These are phyloP conservation scores for Acer campestre DNA, from an alignment of 345 rosid genomes.

Conservation along the genomic window DNA sequence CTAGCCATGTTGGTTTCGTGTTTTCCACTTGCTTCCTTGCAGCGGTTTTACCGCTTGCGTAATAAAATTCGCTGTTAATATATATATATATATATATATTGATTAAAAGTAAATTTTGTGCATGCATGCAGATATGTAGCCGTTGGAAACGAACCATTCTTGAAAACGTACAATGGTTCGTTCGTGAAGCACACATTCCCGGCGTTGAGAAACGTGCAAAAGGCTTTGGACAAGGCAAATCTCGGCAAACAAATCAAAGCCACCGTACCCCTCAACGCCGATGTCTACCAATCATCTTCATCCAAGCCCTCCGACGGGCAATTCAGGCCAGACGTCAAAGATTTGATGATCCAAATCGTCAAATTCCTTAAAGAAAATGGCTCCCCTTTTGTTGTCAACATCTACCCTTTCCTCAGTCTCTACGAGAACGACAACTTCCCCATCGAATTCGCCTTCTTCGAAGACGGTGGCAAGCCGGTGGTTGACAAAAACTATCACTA, in stretches of 20 bases:
- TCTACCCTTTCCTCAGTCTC: slow-evolving; percentile 70
- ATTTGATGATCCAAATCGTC: slow-evolving; percentile 45
- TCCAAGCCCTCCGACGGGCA: slow-evolving; percentile 67
- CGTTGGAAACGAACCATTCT: too few relatives aligned
- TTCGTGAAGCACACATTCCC: slow-evolving; percentile 49
- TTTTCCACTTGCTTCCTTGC: too few relatives aligned
- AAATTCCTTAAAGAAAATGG: slow-evolving; percentile 26
- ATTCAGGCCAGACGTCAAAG: slow-evolving; percentile 53
- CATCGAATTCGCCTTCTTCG: slow-evolving; percentile 61
- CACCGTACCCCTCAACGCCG: slow-evolving; percentile 71
- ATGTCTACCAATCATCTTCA: slow-evolving; percentile 57
- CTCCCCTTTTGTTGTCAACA: too few relatives aligned
- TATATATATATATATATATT: too few relatives aligned
- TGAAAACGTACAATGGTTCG: slow-evolving; percentile 63
- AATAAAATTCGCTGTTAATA: too few relatives aligned
- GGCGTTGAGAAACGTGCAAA: slow-evolving; percentile 69
- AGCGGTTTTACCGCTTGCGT: too few relatives aligned
- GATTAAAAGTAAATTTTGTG: too few relatives aligned
- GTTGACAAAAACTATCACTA: slow-evolving; percentile 45
- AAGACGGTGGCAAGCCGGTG: slow-evolving; percentile 25
- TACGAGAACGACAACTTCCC: slow-evolving; percentile 64
- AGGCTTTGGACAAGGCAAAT: slow-evolving; percentile 64
- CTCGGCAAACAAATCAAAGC: slow-evolving; percentile 59
- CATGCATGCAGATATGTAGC: slow-evolving; percentile 30
- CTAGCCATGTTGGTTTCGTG: too few relatives aligned